These are phyloP conservation scores for Chlamydomonas incerta DNA, from an alignment of 139 green algal genomes.

Conservation along the genomic window DNA sequence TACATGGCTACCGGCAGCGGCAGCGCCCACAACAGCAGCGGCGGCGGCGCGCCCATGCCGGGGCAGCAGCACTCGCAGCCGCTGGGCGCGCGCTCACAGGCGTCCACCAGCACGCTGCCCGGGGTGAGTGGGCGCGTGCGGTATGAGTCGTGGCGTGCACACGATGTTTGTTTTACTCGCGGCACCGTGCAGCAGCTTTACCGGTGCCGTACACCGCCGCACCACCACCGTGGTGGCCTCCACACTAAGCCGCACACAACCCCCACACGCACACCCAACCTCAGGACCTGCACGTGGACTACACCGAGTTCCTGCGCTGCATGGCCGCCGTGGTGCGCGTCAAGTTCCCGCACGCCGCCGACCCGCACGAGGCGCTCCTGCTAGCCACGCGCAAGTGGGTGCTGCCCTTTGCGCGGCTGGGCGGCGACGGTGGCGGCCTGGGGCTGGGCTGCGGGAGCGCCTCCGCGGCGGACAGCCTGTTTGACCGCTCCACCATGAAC, in stretches of 20 bases:
- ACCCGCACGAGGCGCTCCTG: constrained; percentile 9
- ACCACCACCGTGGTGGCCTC: no score
- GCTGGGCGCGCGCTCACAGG: no score
- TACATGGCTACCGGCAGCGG: not conserved
- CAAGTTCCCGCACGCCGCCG: constrained; percentile 13
- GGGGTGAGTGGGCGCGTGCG: constrained; percentile 14
- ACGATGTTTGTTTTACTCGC: no score
- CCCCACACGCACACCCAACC: not conserved
- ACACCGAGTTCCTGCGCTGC: constrained; percentile 26
- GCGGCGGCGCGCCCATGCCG: no score
- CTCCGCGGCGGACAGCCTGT: not conserved
- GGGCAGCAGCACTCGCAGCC: no score
- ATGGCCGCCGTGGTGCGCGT: constrained; percentile 20
- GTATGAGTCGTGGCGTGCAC: no score
- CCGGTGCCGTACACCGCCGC: no score
- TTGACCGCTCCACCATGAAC: constrained; percentile 35
- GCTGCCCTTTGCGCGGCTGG: constrained; percentile 26
- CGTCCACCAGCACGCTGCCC: not conserved
- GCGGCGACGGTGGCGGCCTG: no score
- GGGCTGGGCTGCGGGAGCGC: no score
- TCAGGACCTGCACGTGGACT: constrained; percentile 27
- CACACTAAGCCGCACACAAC: no score
- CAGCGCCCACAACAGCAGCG: no score
- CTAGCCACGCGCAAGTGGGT: constrained; percentile 32
- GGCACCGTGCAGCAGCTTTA: no score